These are phyloP conservation scores for Gentiana macrophylla DNA, from an alignment of 257 asterid genomes.

Conservation along the genomic window DNA sequence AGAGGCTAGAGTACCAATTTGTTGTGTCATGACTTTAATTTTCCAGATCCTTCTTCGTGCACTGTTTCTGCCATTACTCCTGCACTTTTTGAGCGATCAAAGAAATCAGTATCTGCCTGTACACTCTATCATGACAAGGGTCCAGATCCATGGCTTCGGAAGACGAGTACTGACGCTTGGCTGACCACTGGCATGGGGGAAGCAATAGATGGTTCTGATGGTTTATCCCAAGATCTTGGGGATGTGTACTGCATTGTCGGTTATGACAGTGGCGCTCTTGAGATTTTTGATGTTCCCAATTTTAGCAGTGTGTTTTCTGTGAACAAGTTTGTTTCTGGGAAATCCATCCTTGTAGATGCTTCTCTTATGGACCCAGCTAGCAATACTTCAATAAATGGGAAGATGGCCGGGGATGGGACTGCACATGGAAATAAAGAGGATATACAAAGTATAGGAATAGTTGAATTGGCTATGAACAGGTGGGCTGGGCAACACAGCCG, in stretches of 20 bases:
- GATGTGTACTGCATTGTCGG: slow-evolving; percentile 81
- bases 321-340: slow-evolving; percentile 77
- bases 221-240: slow-evolving; percentile 71
- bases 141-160: slow-evolving; percentile 91
- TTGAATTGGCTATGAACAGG: slow-evolving; percentile 88
- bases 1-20: too few species aligned
- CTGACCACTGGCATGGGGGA: slow-evolving; percentile 89
- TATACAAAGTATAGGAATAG: slow-evolving; percentile 51
- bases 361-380: slow-evolving; percentile 32
- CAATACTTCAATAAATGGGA: slow-evolving; percentile 25
- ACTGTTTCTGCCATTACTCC: slow-evolving; percentile 65
- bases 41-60: slow-evolving; percentile 73
- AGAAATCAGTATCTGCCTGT: slow-evolving; percentile 62
- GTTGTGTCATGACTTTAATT: background rate
- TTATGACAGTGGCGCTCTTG: slow-evolving; percentile 76
- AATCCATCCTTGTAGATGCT: slow-evolving; percentile 52
- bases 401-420: slow-evolving; percentile 31
- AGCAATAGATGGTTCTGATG: slow-evolving; percentile 87
- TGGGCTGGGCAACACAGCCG: slow-evolving; percentile 74
- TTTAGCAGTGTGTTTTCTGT: slow-evolving; percentile 63
- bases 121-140: slow-evolving; percentile 92
- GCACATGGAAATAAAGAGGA: slow-evolving; percentile 59
- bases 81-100: slow-evolving; percentile 51
- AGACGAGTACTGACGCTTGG: slow-evolving; percentile 99
- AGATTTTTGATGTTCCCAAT: slow-evolving; percentile 82